Percentiles rank a stretch among this genome's conserved stretches.
Evolutionary conservation across 306 rosid species (phyloP).

Genomic region (Neltuma alba): DNA sequence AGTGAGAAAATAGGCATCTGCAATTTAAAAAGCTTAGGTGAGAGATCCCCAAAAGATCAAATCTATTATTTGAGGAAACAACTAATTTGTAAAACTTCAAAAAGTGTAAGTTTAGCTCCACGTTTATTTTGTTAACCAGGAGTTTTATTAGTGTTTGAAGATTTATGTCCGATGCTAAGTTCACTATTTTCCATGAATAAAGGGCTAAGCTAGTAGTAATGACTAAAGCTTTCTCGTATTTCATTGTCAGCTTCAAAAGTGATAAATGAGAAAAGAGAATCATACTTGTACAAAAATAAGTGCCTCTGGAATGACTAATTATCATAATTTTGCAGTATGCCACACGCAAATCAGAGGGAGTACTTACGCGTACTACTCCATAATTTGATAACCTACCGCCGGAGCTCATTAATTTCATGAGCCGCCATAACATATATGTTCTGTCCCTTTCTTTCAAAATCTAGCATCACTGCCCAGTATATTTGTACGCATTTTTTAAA

Average conservation of each 20-base stretch:
- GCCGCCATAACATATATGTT: neutral
- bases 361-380: neutral
- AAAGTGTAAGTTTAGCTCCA: neutral
- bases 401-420: neutral
- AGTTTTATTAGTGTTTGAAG: neutral
- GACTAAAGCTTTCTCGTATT: neutral
- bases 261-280: neutral
- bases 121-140: neutral
- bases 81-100: neutral
- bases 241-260: neutral
- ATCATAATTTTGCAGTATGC: neutral
- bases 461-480: conserved; percentile 8
- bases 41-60: conserved; percentile 25
- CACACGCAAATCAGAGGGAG: neutral
- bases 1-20: conserved; percentile 91
- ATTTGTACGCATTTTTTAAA: neutral
- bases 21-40: conserved; percentile 34
- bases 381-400: neutral
- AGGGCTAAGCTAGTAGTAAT: neutral
- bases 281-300: too few relatives aligned
- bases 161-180: neutral
- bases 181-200: neutral
- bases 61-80: neutral
- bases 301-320: neutral
- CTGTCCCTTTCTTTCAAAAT: too few relatives aligned